A percentile compares a stretch with the other conserved stretches of the same genome.
Evolutionary conservation across 164 flowering plant species (phyloP).

Genomic region (Macadamia tetraphylla): DNA sequence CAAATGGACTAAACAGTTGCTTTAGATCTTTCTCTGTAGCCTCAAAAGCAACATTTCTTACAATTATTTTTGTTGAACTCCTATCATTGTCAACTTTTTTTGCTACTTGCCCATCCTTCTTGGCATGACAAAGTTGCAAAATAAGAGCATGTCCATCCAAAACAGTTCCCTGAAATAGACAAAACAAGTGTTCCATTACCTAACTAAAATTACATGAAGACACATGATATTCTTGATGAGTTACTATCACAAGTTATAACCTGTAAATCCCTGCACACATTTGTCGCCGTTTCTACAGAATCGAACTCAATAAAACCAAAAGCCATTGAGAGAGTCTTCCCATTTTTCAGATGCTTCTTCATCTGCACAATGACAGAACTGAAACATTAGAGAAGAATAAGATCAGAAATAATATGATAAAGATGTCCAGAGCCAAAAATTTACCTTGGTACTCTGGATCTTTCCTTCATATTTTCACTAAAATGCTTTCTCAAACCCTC

Average conservation of each 20-base stretch:
- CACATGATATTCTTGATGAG: neutral
- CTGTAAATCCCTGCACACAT: slow-evolving; percentile 78
- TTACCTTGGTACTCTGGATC: slow-evolving; percentile 80
- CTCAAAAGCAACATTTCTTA: slow-evolving; percentile 95
- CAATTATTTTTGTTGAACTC: slow-evolving; percentile 80
- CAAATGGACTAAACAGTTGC: slow-evolving; percentile 86
- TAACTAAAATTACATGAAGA: neutral
- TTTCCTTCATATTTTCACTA: slow-evolving; percentile 52
- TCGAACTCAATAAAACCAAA: slow-evolving; percentile 94
- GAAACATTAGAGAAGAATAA: slow-evolving; percentile 5
- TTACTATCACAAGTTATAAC: slow-evolving; percentile 22
- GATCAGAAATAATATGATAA: neutral
- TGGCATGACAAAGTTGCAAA: slow-evolving; percentile 76
- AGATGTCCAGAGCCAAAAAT: neutral
- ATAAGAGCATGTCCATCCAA: slow-evolving; percentile 93
- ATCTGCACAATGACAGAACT: slow-evolving; percentile 39
- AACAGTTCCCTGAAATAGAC: slow-evolving; percentile 66
- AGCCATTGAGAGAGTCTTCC: slow-evolving; percentile 82
- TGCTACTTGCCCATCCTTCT: slow-evolving; percentile 39
- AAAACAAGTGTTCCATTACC: neutral
- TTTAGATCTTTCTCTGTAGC: slow-evolving; percentile 89
- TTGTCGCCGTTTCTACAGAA: slow-evolving; percentile 71
- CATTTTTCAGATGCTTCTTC: slow-evolving; percentile 78
- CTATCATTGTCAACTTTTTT: slow-evolving; percentile 52
- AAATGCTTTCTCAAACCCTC: slow-evolving; percentile 72